Evolutionary conservation across 2,329 filamentous ascomycete genomes (phyloP).

Genomic region (Lachnellula willkommii): DNA sequence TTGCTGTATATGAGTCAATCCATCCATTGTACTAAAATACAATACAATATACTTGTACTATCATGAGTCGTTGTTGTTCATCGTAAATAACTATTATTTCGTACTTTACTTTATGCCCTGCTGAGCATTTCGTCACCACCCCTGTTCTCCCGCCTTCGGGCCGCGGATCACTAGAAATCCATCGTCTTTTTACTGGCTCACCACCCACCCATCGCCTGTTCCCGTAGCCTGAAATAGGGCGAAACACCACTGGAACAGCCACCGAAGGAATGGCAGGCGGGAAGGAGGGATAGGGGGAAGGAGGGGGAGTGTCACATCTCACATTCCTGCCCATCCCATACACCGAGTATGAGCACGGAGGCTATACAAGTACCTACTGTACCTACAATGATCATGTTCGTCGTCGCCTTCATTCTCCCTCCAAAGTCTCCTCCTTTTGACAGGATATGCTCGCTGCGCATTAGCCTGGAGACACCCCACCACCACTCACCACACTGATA

Average conservation of each 20-base stretch:
- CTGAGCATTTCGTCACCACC: neutral
- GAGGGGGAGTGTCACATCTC: neutral
- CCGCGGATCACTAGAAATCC: neutral
- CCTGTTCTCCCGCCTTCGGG: neutral
- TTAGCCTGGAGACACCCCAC: conserved; percentile 9
- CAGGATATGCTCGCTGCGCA: conserved; percentile 15
- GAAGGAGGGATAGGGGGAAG: too few relatives aligned
- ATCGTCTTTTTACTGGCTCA: neutral
- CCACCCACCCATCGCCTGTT: neutral
- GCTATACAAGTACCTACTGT: neutral
- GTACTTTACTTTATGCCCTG: neutral
- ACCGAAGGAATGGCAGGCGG: neutral
- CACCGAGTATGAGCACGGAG: conserved; percentile 7
- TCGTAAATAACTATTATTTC: neutral
- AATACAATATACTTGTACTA: neutral
- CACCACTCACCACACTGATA: conserved; percentile 18
- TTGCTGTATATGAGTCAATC: neutral
- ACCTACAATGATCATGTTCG: conserved; percentile 15
- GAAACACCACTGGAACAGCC: conserved; percentile 20
- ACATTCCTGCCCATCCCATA: conserved; percentile 8
- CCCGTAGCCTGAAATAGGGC: conserved; percentile 8
- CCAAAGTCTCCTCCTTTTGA: neutral
- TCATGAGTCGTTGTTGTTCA: neutral
- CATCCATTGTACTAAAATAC: too few relatives aligned
- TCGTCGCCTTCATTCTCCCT: conserved; percentile 5